These are phyloP conservation scores for Zygoascus flipseniorum DNA, from an alignment of 805 yeast species.

Conservation along the genomic window DNA sequence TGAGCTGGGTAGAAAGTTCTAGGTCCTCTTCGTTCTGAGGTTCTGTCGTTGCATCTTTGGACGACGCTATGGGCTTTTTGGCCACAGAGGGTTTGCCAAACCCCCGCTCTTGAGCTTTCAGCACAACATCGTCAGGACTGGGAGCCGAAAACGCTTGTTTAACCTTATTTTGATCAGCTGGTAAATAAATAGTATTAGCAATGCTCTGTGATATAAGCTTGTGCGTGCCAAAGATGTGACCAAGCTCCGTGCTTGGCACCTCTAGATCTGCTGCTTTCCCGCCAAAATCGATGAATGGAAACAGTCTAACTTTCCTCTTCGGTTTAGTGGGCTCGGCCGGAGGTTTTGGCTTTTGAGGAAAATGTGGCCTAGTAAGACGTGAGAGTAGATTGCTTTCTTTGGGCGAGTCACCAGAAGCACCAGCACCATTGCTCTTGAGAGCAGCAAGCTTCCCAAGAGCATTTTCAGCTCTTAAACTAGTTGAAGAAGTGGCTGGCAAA, in stretches of 20 bases:
- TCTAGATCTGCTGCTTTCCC: background rate
- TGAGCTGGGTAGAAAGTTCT: background rate
- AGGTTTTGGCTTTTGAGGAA: background rate
- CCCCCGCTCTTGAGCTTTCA: slow-evolving; percentile 42
- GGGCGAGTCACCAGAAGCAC: background rate
- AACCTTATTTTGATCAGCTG: slow-evolving; percentile 34
- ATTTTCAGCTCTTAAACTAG: background rate
- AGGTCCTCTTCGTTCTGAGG: background rate
- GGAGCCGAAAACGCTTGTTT: slow-evolving; percentile 52
- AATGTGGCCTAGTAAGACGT: background rate
- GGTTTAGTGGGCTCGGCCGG: slow-evolving; percentile 1
- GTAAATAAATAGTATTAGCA: slow-evolving; percentile 33
- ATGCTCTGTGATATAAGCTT: slow-evolving; percentile 7
- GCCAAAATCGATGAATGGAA: slow-evolving; percentile 12
- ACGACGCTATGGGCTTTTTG: background rate
- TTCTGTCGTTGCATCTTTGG: background rate
- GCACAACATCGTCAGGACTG: slow-evolving; percentile 74
- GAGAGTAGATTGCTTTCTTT: background rate
- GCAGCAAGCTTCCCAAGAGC: background rate
- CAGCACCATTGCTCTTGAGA: background rate
- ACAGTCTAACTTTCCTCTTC: slow-evolving; percentile 5
- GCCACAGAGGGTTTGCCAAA: slow-evolving; percentile 7
- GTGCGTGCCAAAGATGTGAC: background rate
- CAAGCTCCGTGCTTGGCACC: background rate
- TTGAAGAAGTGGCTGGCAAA: background rate